A percentile compares a stretch with the other conserved stretches of the same genome.
These are phyloP conservation scores for Albophoma yamanashiensis DNA, from an alignment of 2,329 filamentous ascomycete genomes.

Conservation along the genomic window DNA sequence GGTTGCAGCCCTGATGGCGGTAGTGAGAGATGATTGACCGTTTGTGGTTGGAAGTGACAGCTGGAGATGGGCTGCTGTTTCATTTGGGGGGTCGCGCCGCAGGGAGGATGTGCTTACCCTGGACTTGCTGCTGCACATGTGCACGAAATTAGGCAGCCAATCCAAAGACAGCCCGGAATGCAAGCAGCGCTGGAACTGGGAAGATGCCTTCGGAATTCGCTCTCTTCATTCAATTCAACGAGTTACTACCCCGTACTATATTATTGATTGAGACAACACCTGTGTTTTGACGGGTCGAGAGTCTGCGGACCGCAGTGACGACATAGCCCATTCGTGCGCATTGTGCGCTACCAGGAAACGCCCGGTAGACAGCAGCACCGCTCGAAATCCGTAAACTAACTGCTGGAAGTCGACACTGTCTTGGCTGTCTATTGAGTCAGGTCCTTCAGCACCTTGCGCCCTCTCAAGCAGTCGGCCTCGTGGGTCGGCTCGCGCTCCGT, in stretches of 20 bases:
- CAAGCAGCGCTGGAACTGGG: neutral
- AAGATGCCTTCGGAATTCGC: neutral
- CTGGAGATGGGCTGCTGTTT: neutral
- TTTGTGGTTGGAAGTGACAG: neutral
- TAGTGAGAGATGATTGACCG: neutral
- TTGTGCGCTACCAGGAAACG: neutral
- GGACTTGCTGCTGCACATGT: neutral
- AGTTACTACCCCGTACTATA: too few relatives aligned
- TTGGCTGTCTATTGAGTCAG: slow-evolving; percentile 6
- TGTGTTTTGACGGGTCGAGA: too few relatives aligned
- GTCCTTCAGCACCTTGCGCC: slow-evolving; percentile 18
- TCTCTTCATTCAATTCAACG: too few relatives aligned
- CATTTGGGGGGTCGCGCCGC: neutral
- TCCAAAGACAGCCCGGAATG: neutral
- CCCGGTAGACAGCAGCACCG: neutral
- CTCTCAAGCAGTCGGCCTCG: slow-evolving; percentile 23
- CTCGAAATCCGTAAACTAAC: neutral
- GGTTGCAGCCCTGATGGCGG: neutral
- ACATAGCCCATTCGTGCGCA: too few relatives aligned
- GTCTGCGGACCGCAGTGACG: too few relatives aligned
- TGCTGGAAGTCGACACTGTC: neutral
- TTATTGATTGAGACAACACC: too few relatives aligned
- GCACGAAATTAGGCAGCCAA: too few relatives aligned
- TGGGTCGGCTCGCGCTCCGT: slow-evolving; percentile 23
- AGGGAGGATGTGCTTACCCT: neutral